Conservation (phyloP, 345 rosid genomes). For the Eucalyptus rudis region DNA sequence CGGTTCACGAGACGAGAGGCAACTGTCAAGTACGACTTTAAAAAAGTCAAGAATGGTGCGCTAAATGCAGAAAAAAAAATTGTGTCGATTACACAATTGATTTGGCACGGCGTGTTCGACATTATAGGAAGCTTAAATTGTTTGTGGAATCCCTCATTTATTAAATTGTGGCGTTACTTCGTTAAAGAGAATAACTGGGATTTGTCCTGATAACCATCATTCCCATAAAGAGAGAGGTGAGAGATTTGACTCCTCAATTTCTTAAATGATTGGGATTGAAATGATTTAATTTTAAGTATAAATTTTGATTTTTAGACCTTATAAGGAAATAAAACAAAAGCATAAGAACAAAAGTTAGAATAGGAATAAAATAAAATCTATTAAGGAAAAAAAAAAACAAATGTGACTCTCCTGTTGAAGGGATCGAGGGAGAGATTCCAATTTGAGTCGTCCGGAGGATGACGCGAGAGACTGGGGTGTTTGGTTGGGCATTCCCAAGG, state of each 20-base stretch:
- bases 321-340: too few species aligned
- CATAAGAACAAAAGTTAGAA: accelerated
- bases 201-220: accelerated
- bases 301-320: accelerated
- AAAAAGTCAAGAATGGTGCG: background rate
- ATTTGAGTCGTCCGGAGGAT: background rate
- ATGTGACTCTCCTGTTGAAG: background rate
- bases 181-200: accelerated
- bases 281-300: accelerated
- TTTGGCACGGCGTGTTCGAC: background rate
- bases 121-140: background rate
- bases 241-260: accelerated
- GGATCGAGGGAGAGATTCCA: background rate
- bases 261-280: accelerated
- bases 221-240: accelerated
- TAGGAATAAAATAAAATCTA: too few species aligned
- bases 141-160: background rate
- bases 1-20: background rate
- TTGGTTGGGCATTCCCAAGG: too few species aligned
- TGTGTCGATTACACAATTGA: background rate
- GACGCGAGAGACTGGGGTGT: background rate
- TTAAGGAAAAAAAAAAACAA: too few species aligned
- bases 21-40: background rate
- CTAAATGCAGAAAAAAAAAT: background rate
- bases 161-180: background rate